Percentiles rank a stretch among this genome's conserved stretches.
These are phyloP conservation scores for Kodamaea fungicola DNA, from an alignment of 1,139 yeast species.

Conservation along the genomic window DNA sequence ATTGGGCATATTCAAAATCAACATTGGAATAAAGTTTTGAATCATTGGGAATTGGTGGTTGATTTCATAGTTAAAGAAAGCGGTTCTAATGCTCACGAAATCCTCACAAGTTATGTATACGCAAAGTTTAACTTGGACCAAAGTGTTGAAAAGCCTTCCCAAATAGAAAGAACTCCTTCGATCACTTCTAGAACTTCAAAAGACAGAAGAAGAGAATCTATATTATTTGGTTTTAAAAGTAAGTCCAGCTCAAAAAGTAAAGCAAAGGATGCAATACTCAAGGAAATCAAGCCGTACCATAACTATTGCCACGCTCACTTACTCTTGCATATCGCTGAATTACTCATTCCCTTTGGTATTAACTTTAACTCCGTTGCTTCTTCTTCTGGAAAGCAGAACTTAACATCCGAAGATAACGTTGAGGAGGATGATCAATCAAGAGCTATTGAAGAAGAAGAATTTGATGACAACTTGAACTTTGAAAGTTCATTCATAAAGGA, in stretches of 20 bases:
- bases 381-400: constrained; percentile 5
- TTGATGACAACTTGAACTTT: constrained; percentile 12
- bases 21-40: constrained; percentile 30
- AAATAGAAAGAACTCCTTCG: constrained; percentile 9
- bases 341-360: constrained; percentile 37
- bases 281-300: constrained; percentile 26
- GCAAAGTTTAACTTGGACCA: constrained; percentile 23
- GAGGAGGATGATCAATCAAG: constrained; percentile 10
- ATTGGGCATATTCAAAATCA: constrained; percentile 31
- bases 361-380: constrained; percentile 27
- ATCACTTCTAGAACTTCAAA: constrained; percentile 3
- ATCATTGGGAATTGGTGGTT: constrained; percentile 30
- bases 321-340: constrained; percentile 29
- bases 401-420: constrained; percentile 3
- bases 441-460: constrained; percentile 17
- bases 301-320: constrained; percentile 26
- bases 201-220: constrained; percentile 25
- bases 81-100: constrained; percentile 40
- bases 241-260: constrained; percentile 20
- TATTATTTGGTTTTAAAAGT: constrained; percentile 27
- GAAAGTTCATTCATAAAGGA: constrained; percentile 27
- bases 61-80: constrained; percentile 36
- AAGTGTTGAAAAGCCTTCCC: constrained; percentile 5
- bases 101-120: constrained; percentile 30
- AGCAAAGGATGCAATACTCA: constrained; percentile 15